phyloP scores from a whole-genome alignment of 148 eudicot genomes.

The Nepenthes mirabilis region DNA sequence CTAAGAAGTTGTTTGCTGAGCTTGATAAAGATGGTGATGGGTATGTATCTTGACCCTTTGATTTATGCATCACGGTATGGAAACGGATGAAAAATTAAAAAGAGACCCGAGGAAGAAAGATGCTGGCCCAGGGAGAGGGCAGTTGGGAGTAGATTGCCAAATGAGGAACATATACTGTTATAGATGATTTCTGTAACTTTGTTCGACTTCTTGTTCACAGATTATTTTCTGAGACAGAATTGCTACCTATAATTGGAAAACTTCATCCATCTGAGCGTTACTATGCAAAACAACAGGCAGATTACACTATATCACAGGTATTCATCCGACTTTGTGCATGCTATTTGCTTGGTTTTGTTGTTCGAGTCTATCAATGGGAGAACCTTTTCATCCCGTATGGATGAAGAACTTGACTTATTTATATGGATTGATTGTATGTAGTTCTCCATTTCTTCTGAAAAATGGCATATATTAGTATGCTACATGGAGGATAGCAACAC shows the following conservation, averaged over 20 bases:
- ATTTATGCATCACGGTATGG: neutral
- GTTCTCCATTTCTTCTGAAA: too few species aligned
- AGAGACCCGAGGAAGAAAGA: too few species aligned
- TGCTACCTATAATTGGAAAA: conserved; percentile 71
- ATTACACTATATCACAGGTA: conserved; percentile 90
- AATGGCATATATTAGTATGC: too few species aligned
- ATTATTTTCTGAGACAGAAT: conserved; percentile 47
- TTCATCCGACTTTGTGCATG: too few species aligned
- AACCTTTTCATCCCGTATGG: too few species aligned
- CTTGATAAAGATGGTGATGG: conserved; percentile 89
- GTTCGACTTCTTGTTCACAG: conserved; percentile 23
- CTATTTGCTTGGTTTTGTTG: too few species aligned
- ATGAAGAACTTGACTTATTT: too few species aligned
- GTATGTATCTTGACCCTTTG: conserved; percentile 16
- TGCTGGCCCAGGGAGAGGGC: neutral
- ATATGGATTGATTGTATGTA: too few species aligned
- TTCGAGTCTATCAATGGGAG: too few species aligned
- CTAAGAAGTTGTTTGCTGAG: conserved; percentile 69
- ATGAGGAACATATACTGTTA: too few species aligned
- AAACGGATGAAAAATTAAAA: too few species aligned
- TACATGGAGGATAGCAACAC: too few species aligned
- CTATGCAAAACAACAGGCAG: conserved; percentile 94
- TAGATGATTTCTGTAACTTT: neutral
- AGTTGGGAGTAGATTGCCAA: neutral
- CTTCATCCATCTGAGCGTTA: conserved; percentile 90